A percentile compares a stretch with the other conserved stretches of the same genome.
phyloP scores from a whole-genome alignment of 306 rosid species.

The Rubus idaeus region DNA sequence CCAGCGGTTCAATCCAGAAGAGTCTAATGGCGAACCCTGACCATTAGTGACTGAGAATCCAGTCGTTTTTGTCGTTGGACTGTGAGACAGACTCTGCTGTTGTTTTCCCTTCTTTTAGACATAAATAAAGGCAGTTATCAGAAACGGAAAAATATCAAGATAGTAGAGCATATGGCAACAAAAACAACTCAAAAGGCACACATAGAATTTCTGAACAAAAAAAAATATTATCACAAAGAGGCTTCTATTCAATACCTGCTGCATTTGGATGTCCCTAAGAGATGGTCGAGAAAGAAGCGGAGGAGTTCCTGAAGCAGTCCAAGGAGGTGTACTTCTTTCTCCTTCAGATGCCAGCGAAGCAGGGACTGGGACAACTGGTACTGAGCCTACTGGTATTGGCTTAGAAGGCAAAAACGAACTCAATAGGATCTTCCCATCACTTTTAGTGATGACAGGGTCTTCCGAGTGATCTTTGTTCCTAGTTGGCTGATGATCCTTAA shows the following conservation, averaged over 20 bases:
- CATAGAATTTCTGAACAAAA: not conserved
- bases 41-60: slow-evolving; percentile 64
- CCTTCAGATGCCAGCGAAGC: slow-evolving; percentile 56
- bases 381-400: slow-evolving; percentile 71
- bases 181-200: not conserved
- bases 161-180: no score
- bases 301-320: slow-evolving; percentile 91
- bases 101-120: slow-evolving; percentile 58
- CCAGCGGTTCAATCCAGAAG: slow-evolving; percentile 78
- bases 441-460: slow-evolving; percentile 43
- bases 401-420: slow-evolving; percentile 77
- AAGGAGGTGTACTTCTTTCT: slow-evolving; percentile 73
- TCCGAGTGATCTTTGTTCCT: slow-evolving; percentile 49
- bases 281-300: slow-evolving; percentile 73
- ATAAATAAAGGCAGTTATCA: slow-evolving; percentile 11
- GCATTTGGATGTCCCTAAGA: slow-evolving; percentile 88
- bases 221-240: not conserved
- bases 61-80: slow-evolving; percentile 75
- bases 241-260: slow-evolving; percentile 55
- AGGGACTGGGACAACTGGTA: slow-evolving; percentile 53
- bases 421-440: slow-evolving; percentile 56
- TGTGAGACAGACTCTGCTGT: slow-evolving; percentile 59
- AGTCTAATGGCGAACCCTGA: slow-evolving; percentile 82
- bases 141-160: not conserved
- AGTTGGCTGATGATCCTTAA: slow-evolving; percentile 29